These are phyloP conservation scores for Eucalyptus brandiana DNA, from an alignment of 345 rosid genomes.

Conservation along the genomic window DNA sequence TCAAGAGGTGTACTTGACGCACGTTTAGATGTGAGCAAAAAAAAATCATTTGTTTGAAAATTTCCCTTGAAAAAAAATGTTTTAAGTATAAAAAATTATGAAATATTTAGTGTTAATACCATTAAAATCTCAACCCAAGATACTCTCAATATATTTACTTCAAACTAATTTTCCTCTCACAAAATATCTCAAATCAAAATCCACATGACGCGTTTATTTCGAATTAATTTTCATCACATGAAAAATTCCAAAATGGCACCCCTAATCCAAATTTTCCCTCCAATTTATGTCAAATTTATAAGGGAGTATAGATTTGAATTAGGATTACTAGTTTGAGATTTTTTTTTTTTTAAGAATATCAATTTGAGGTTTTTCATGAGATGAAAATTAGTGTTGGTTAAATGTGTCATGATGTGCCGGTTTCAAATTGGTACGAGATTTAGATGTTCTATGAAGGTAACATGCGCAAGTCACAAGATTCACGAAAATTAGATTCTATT, in stretches of 20 bases:
- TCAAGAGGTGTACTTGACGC: neutral
- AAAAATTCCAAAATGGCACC: neutral
- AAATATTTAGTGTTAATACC: neutral
- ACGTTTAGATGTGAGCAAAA: neutral
- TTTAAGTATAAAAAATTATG: fast-evolving
- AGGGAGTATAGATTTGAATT: neutral
- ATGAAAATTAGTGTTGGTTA: fast-evolving
- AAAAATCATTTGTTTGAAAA: neutral
- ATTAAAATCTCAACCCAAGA: fast-evolving
- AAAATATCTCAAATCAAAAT: neutral
- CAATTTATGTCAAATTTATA: neutral
- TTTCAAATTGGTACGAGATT: fast-evolving
- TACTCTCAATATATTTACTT: fast-evolving
- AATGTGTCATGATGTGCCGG: fast-evolving
- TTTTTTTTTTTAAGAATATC: neutral
- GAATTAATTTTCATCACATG: neutral
- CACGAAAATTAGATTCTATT: neutral
- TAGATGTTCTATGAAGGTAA: neutral
- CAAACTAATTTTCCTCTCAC: neutral
- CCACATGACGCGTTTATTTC: fast-evolving
- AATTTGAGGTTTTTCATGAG: fast-evolving
- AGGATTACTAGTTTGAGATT: fast-evolving
- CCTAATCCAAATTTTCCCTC: fast-evolving
- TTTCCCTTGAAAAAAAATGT: neutral
- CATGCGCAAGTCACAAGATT: neutral